Percentiles rank a stretch among this genome's conserved stretches.
Conservation (phyloP, 1,284 basidiomycete genomes). For the Serendipita sp. region DNA sequence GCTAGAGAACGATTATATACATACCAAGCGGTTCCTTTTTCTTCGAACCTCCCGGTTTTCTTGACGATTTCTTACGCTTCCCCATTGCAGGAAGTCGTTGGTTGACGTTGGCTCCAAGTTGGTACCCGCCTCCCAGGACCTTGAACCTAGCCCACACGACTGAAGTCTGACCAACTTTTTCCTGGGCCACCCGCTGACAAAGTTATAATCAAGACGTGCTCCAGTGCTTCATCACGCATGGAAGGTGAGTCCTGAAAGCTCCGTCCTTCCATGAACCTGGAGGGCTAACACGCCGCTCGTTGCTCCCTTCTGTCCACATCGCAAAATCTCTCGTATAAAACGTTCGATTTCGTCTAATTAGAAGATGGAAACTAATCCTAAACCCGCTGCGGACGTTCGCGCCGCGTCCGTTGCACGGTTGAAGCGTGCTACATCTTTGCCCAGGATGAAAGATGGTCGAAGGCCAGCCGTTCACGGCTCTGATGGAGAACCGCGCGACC, state of each 20-base stretch:
- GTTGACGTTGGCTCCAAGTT: background rate
- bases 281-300: background rate
- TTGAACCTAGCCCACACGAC: background rate
- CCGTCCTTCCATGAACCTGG: background rate
- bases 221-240: background rate
- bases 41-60: conserved; percentile 44
- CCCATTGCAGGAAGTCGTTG: conserved; percentile 38
- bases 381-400: conserved; percentile 48
- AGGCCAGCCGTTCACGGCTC: conserved; percentile 71
- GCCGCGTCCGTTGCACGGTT: conserved; percentile 78
- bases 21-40: conserved; percentile 57
- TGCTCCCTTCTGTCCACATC: too few species aligned
- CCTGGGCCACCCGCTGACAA: background rate
- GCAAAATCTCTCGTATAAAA: background rate
- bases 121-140: background rate
- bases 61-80: conserved; percentile 76
- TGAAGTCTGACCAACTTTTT: background rate
- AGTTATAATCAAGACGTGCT: background rate
- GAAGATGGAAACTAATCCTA: background rate
- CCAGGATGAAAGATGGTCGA: conserved; percentile 74
- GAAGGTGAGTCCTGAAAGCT: background rate
- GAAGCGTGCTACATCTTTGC: conserved; percentile 76
- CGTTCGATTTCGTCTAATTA: background rate
- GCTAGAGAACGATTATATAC: conserved; percentile 14
- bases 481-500: conserved; percentile 22